Conservation (phyloP, 2,329 filamentous ascomycete species). For the Pyrenophora seminiperda region DNA sequence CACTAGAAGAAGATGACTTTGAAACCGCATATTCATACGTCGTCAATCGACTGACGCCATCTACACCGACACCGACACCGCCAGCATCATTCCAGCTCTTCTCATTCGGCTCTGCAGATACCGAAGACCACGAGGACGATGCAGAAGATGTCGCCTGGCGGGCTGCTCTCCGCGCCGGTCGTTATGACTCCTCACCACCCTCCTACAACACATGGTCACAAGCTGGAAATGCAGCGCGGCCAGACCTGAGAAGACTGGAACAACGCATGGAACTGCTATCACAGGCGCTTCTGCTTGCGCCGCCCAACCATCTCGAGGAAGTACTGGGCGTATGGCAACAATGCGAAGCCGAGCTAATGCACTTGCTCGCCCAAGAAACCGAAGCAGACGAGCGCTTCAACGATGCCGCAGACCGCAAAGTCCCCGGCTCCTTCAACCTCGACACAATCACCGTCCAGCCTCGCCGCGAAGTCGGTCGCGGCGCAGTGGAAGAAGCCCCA, state of each 20-base stretch:
- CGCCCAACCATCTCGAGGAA: conserved; percentile 70
- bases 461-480: conserved; percentile 49
- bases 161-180: conserved; percentile 77
- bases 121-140: conserved; percentile 28
- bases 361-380: conserved; percentile 68
- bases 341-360: conserved; percentile 77
- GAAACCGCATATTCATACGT: conserved; percentile 87
- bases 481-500: conserved; percentile 55
- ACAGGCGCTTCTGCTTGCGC: conserved; percentile 75
- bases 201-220: conserved; percentile 47
- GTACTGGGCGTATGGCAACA: conserved; percentile 76
- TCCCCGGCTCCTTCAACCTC: conserved; percentile 55
- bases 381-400: conserved; percentile 74
- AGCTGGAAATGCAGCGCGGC: conserved; percentile 57
- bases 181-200: conserved; percentile 60
- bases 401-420: conserved; percentile 63
- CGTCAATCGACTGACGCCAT: conserved; percentile 66
- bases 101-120: conserved; percentile 34
- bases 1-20: conserved; percentile 77
- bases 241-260: conserved; percentile 69
- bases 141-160: conserved; percentile 76
- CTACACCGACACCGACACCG: conserved; percentile 28
- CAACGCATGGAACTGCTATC: conserved; percentile 81
- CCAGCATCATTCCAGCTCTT: conserved; percentile 32
- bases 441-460: conserved; percentile 44